Conservation (phyloP, 805 yeast genomes). For the Sugiyamaella smithiae region DNA sequence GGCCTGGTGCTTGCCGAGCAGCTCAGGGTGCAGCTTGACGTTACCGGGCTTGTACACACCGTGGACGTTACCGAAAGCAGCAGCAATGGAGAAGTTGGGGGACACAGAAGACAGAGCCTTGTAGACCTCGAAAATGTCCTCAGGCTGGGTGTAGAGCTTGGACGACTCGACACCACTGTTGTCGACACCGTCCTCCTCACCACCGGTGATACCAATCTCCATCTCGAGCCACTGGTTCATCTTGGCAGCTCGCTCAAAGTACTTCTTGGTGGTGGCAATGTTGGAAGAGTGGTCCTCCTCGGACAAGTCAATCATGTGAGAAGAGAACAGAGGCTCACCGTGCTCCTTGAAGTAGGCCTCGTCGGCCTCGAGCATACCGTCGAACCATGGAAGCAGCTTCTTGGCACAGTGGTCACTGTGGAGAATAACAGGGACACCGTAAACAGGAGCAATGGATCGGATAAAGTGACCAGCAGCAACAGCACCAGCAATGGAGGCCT, state of each 20-base stretch:
- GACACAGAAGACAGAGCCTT: slow-evolving; percentile 86
- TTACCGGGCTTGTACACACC: slow-evolving; percentile 99
- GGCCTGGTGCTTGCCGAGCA: slow-evolving; percentile 92
- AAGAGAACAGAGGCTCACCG: slow-evolving; percentile 96
- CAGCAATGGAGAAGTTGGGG: slow-evolving; percentile 98
- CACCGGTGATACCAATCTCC: slow-evolving; percentile 99
- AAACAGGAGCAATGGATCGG: slow-evolving; percentile 92
- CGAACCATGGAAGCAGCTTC: slow-evolving; percentile 97
- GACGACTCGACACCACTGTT: slow-evolving; percentile 90
- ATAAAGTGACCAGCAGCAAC: slow-evolving; percentile 98
- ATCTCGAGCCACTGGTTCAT: slow-evolving; percentile 97
- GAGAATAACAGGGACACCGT: slow-evolving; percentile 93
- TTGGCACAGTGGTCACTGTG: slow-evolving; percentile 99
- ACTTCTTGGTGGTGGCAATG: slow-evolving; percentile 89
- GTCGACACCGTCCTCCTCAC: slow-evolving; percentile 99
- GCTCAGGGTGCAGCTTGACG: slow-evolving; percentile 86
- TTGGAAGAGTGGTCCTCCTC: slow-evolving; percentile 96
- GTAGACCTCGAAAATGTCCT: slow-evolving; percentile 89
- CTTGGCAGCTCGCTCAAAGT: slow-evolving; percentile 91
- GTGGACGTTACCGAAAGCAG: slow-evolving; percentile 99
- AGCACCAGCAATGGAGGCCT: slow-evolving; percentile 91
- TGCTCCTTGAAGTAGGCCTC: slow-evolving; percentile 81
- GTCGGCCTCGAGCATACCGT: slow-evolving; percentile 96
- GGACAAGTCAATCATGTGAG: slow-evolving; percentile 97
- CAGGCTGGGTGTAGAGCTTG: slow-evolving; percentile 89